Conservation (phyloP, 192 early-diverging fungal species). For the Entomortierella parvispora region DNA sequence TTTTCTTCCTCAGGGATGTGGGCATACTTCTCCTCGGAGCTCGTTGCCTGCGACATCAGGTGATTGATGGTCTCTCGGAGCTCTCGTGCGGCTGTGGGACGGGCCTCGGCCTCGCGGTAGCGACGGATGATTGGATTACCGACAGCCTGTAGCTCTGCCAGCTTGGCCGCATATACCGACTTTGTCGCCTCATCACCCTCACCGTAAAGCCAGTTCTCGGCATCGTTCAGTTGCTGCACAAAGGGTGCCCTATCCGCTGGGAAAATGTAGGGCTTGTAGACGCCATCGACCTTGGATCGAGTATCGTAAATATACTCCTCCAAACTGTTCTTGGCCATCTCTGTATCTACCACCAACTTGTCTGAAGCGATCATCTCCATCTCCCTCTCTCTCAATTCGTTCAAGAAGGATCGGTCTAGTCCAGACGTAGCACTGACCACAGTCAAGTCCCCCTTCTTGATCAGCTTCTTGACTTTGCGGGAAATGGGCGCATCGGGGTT, state of each 20-base stretch:
- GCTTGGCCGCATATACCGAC: slow-evolving; percentile 88
- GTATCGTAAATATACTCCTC: slow-evolving; percentile 99
- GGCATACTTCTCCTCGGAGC: slow-evolving; percentile 85
- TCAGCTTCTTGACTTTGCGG: slow-evolving; percentile 93
- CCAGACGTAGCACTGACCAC: slow-evolving; percentile 72
- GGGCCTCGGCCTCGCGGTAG: slow-evolving; percentile 85
- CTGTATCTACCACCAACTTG: slow-evolving; percentile 93
- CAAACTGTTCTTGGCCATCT: slow-evolving; percentile 92
- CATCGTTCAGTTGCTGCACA: slow-evolving; percentile 72
- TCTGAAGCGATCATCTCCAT: slow-evolving; percentile 86
- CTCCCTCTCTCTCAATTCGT: slow-evolving; percentile 81
- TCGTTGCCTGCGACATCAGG: slow-evolving; percentile 75
- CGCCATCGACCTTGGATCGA: slow-evolving; percentile 84
- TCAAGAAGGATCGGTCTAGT: slow-evolving; percentile 66
- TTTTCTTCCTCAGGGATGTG: slow-evolving; percentile 91
- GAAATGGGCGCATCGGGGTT: slow-evolving; percentile 57
- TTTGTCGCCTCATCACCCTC: slow-evolving; percentile 95
- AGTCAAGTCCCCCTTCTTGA: slow-evolving; percentile 87
- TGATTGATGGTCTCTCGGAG: slow-evolving; percentile 84
- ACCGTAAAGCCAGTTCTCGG: slow-evolving; percentile 98
- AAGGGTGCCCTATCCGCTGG: slow-evolving; percentile 78
- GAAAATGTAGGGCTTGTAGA: slow-evolving; percentile 78
- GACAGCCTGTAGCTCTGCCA: slow-evolving; percentile 80
- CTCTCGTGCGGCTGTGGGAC: slow-evolving; percentile 84
- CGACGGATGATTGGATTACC: slow-evolving; percentile 86